Evolutionary conservation across 2,329 filamentous ascomycete genomes (phyloP).

Genomic region (Dactylella cylindrospora): DNA sequence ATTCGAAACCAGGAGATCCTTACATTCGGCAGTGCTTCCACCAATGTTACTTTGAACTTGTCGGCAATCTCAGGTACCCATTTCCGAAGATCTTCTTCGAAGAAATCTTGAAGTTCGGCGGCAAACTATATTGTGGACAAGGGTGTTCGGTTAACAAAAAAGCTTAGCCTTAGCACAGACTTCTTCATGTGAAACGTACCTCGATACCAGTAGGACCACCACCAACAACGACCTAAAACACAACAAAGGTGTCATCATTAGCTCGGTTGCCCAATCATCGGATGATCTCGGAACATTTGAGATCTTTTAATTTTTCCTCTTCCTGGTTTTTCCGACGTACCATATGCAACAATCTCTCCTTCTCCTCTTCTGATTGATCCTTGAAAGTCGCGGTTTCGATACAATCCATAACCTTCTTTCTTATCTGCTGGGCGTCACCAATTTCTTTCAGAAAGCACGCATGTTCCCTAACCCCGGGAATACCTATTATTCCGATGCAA

Average conservation of each 20-base stretch:
- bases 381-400: conserved; percentile 98
- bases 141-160: conserved; percentile 32
- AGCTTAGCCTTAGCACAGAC: not conserved
- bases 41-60: conserved; percentile 94
- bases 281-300: conserved; percentile 41
- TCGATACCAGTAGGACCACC: conserved; percentile 49
- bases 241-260: conserved; percentile 21
- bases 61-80: conserved; percentile 93
- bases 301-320: no score
- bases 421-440: conserved; percentile 89
- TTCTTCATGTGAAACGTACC: conserved; percentile 25
- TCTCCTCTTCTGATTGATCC: conserved; percentile 82
- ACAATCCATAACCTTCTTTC: conserved; percentile 99
- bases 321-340: no score
- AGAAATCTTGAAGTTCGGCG: conserved; percentile 97
- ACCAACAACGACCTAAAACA: conserved; percentile 48
- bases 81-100: conserved; percentile 96
- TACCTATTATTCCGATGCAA: conserved; percentile 56
- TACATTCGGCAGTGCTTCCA: conserved; percentile 91
- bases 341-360: conserved; percentile 96
- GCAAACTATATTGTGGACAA: conserved; percentile 66
- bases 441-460: conserved; percentile 99
- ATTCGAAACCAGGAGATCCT: conserved; percentile 23
- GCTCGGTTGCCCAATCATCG: conserved; percentile 23
- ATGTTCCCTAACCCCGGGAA: conserved; percentile 90